Percentiles rank a stretch among this genome's conserved stretches.
Evolutionary conservation across 2,329 filamentous ascomycete species (phyloP).

Genomic region (Epichloe glyceriae): DNA sequence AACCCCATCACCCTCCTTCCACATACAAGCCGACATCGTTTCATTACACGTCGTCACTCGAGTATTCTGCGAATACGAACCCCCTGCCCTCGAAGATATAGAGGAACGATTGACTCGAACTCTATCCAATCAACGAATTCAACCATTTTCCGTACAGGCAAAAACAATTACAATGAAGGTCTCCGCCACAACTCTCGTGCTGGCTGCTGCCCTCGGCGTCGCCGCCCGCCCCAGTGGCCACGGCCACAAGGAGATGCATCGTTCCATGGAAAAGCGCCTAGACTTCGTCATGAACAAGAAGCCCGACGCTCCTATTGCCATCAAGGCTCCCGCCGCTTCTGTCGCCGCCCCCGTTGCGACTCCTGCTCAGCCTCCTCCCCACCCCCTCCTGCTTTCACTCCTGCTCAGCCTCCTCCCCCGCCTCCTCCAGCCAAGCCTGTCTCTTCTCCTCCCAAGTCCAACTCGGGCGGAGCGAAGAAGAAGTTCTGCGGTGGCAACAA

Average conservation of each 20-base stretch:
- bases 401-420: too few relatives aligned
- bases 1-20: constrained; percentile 5
- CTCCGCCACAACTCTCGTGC: constrained; percentile 22
- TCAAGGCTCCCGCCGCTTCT: neutral
- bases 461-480: constrained; percentile 12
- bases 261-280: constrained; percentile 17
- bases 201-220: constrained; percentile 28
- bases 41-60: neutral
- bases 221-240: constrained; percentile 28
- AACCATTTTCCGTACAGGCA: neutral
- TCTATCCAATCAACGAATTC: neutral
- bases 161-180: constrained; percentile 26
- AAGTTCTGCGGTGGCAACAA: constrained; percentile 23
- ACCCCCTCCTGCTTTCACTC: neutral
- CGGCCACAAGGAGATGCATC: constrained; percentile 22
- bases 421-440: constrained; percentile 3
- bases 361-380: neutral
- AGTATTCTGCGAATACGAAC: constrained; percentile 10
- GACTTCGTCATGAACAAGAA: constrained; percentile 24
- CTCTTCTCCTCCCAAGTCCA: constrained; percentile 7
- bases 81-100: neutral
- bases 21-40: neutral
- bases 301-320: constrained; percentile 16
- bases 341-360: neutral
- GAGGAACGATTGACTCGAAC: constrained; percentile 3